These are phyloP conservation scores for Beauveria caledonica DNA, from an alignment of 2,329 filamentous ascomycete species.

Conservation along the genomic window DNA sequence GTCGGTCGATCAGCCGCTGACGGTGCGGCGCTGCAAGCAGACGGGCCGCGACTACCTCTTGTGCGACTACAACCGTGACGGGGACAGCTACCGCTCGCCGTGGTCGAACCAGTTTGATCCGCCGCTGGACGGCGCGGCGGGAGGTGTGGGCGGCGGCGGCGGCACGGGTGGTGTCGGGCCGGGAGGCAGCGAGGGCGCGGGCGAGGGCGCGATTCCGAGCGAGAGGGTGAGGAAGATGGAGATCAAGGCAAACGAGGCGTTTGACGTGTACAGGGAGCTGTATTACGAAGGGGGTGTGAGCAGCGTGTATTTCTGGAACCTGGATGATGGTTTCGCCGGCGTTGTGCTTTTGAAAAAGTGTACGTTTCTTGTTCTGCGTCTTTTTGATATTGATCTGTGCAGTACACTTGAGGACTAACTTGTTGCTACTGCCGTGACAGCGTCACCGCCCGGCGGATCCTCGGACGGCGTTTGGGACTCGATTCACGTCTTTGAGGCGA, in stretches of 20 bases:
- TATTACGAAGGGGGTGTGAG: conserved; percentile 96
- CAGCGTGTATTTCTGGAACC: conserved; percentile 95
- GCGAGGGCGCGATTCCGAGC: conserved; percentile 78
- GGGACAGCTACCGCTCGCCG: conserved; percentile 94
- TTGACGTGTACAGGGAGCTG: conserved; percentile 92
- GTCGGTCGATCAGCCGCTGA: conserved; percentile 91
- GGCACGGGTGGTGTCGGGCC: conserved; percentile 41
- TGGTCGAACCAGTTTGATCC: conserved; percentile 99
- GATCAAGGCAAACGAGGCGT: conserved; percentile 86
- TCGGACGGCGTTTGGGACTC: conserved; percentile 89
- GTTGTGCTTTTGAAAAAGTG: conserved; percentile 94
- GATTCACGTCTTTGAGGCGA: conserved; percentile 96
- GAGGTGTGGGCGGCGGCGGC: conserved; percentile 36
- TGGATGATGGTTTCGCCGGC: conserved; percentile 95
- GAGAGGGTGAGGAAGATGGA: conserved; percentile 92
- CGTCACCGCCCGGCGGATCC: conserved; percentile 55
- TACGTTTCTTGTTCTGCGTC: conserved; percentile 30
- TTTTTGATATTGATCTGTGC: too few species aligned
- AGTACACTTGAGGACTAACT: not conserved
- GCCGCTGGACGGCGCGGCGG: conserved; percentile 58
- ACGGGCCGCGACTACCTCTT: conserved; percentile 92
- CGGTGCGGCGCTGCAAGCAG: conserved; percentile 76
- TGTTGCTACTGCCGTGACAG: conserved; percentile 32
- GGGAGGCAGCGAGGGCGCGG: conserved; percentile 49
- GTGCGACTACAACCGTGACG: conserved; percentile 99